Percentiles rank a stretch among this genome's conserved stretches.
These are phyloP conservation scores for Coprinopsis sp. DNA, from an alignment of 768 basidiomycete genomes.

Conservation along the genomic window DNA sequence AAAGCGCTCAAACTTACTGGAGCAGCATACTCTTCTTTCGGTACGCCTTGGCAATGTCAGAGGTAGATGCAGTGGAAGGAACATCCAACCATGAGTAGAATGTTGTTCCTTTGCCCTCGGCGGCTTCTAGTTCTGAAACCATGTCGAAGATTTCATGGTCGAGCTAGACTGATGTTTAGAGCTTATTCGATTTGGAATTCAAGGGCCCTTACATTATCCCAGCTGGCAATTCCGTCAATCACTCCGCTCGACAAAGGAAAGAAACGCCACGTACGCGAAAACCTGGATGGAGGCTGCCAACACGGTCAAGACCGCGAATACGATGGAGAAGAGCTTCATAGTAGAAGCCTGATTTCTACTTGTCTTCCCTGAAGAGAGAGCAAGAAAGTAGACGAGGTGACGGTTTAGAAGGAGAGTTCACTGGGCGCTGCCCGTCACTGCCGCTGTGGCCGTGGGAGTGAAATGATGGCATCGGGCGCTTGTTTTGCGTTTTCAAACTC, in stretches of 20 bases:
- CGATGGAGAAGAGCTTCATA: constrained; percentile 48
- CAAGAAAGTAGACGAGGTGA: not conserved
- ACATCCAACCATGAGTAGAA: constrained; percentile 96
- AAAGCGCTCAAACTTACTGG: constrained; percentile 58
- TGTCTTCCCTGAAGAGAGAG: not conserved
- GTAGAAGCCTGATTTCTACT: not conserved
- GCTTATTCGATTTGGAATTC: constrained; percentile 2
- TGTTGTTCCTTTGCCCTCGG: constrained; percentile 91
- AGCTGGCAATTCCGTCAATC: constrained; percentile 35
- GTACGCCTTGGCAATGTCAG: constrained; percentile 87
- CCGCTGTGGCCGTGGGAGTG: too few species aligned
- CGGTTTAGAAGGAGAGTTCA: not conserved
- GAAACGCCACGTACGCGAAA: constrained; percentile 52
- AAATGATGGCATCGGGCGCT: too few species aligned
- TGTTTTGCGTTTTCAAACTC: too few species aligned
- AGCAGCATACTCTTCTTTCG: constrained; percentile 84
- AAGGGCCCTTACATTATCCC: constrained; percentile 58
- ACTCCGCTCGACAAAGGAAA: too few species aligned
- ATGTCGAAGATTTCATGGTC: constrained; percentile 97
- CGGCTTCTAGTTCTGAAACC: constrained; percentile 69
- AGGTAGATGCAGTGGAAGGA: constrained; percentile 61
- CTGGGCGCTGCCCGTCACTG: too few species aligned
- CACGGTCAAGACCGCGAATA: constrained; percentile 46
- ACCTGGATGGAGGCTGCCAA: constrained; percentile 41
- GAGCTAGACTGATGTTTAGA: constrained; percentile 45